phyloP scores from a whole-genome alignment of 169 alveolate species.

The Eimeria brunetti region DNA sequence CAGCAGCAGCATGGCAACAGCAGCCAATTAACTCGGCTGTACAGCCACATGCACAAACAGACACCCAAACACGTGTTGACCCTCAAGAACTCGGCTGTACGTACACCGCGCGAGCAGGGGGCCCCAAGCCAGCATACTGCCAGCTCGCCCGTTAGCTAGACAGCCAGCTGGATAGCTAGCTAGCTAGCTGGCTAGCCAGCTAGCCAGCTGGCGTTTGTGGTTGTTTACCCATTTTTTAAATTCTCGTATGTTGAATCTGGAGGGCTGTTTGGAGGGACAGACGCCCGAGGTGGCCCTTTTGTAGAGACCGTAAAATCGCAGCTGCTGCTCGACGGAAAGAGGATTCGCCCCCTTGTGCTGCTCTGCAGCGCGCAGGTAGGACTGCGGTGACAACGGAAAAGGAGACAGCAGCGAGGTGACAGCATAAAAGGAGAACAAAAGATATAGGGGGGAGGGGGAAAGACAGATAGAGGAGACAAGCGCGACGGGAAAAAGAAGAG shows the following conservation, averaged over 20 bases:
- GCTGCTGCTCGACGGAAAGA: conserved; percentile 1
- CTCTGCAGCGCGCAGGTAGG: not conserved
- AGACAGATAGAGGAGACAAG: no score
- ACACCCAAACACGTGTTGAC: no score
- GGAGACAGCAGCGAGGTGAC: no score
- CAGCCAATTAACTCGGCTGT: not conserved
- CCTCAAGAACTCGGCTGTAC: not conserved
- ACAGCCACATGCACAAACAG: not conserved
- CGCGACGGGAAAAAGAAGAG: no score
- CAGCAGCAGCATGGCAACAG: no score
- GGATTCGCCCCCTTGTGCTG: not conserved
- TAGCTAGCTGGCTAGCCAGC: not conserved
- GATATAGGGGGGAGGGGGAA: no score
- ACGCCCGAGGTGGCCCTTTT: conserved; percentile 20
- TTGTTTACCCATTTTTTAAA: conserved; percentile 31
- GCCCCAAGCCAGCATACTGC: not conserved
- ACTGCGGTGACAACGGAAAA: not conserved
- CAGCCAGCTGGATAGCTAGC: conserved; percentile 2
- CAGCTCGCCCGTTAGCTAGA: not conserved
- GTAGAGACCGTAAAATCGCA: conserved; percentile 2
- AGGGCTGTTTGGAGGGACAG: conserved; percentile 21
- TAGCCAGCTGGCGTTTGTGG: not conserved
- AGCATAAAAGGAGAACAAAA: no score
- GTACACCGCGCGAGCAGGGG: not conserved
- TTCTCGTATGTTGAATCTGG: conserved; percentile 21